Conservation (phyloP, 805 yeast species). For the Suhomyces sp. region DNA sequence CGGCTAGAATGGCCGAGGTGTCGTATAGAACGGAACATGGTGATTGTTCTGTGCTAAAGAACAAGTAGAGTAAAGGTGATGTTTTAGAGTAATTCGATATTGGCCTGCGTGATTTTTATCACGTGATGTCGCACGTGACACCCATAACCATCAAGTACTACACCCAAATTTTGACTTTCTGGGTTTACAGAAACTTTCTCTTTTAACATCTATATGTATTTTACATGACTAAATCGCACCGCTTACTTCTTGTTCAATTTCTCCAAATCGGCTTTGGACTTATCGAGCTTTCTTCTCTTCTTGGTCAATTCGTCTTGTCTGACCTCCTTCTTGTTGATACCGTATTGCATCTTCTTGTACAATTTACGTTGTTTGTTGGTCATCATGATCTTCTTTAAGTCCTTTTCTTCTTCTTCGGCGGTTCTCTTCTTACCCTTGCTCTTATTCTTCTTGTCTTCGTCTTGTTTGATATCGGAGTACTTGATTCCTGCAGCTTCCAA, state of each 20-base stretch:
- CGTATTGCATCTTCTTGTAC: conserved; percentile 93
- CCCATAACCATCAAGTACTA: too few species aligned
- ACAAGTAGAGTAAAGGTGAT: too few species aligned
- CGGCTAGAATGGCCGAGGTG: too few species aligned
- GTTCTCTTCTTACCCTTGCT: conserved; percentile 44
- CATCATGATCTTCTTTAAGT: conserved; percentile 96
- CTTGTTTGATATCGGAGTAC: conserved; percentile 54
- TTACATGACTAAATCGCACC: too few species aligned
- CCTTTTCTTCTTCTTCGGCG: conserved; percentile 78
- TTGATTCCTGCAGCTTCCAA: conserved; percentile 74
- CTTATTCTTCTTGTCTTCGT: conserved; percentile 28
- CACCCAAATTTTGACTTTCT: too few species aligned
- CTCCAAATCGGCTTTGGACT: conserved; percentile 49
- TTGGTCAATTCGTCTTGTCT: conserved; percentile 66
- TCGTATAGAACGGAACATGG: too few species aligned
- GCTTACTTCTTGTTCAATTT: conserved; percentile 19
- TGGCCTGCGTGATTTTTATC: too few species aligned
- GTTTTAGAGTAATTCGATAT: too few species aligned
- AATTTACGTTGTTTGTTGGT: conserved; percentile 91
- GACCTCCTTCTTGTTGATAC: conserved; percentile 76
- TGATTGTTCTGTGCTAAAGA: too few species aligned
- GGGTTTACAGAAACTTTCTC: too few species aligned
- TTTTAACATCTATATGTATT: too few species aligned
- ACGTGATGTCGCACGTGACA: too few species aligned
- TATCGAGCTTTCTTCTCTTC: conserved; percentile 69